These are phyloP conservation scores for Tolypocladium guangdongense DNA, from an alignment of 2,329 filamentous ascomycete genomes.

Conservation along the genomic window DNA sequence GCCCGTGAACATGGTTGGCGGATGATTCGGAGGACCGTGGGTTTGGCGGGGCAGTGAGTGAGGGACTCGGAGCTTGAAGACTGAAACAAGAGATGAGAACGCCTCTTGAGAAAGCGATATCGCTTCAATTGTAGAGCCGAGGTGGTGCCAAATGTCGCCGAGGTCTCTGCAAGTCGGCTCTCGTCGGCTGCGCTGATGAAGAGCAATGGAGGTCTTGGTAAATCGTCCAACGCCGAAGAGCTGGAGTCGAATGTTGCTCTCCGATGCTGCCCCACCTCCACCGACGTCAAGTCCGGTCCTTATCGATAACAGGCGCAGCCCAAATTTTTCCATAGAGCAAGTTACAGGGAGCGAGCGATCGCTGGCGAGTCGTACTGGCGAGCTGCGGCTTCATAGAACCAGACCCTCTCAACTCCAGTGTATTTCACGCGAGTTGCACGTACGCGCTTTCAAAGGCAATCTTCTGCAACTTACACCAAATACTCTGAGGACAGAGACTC, in stretches of 20 bases:
- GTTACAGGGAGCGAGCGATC: not conserved
- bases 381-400: not conserved
- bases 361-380: too few relatives aligned
- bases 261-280: not conserved
- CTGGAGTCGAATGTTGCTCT: not conserved
- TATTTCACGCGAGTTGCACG: not conserved
- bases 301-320: constrained; percentile 20
- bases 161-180: not conserved
- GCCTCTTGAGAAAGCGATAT: not conserved
- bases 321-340: constrained; percentile 13
- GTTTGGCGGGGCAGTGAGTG: not conserved
- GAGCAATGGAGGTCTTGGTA: too few relatives aligned
- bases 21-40: constrained; percentile 1
- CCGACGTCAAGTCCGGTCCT: constrained; percentile 5
- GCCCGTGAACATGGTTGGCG: constrained; percentile 74
- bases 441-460: not conserved
- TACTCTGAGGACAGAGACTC: not conserved
- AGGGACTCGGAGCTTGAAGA: not conserved
- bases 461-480: not conserved
- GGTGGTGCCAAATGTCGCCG: not conserved
- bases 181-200: too few relatives aligned
- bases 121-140: not conserved
- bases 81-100: not conserved
- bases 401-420: not conserved
- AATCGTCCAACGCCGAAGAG: not conserved